Percentiles rank a stretch among this genome's conserved stretches.
Conservation (phyloP, 179 eudicot species). For the Corrigiola litoralis region DNA sequence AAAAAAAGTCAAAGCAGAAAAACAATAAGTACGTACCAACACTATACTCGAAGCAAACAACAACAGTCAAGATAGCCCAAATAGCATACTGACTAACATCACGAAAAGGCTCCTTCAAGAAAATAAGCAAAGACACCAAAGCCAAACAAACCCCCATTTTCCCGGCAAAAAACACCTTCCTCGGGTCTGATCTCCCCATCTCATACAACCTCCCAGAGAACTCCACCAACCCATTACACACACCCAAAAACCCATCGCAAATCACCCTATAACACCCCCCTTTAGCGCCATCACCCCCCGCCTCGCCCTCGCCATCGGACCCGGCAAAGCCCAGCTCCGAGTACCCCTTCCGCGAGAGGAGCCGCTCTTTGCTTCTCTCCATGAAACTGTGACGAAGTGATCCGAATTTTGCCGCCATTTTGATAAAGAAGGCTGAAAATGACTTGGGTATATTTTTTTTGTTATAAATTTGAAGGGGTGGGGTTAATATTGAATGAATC, state of each 20-base stretch:
- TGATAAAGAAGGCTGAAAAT: background rate
- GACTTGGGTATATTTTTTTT: background rate
- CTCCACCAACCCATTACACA: conserved; percentile 13
- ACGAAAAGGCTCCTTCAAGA: conserved; percentile 16
- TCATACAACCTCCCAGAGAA: conserved; percentile 17
- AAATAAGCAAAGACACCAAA: conserved; percentile 28
- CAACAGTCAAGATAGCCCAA: conserved; percentile 32
- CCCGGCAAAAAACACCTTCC: conserved; percentile 22
- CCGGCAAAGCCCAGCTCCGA: conserved; percentile 12
- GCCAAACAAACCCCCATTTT: conserved; percentile 25
- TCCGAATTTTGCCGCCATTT: conserved; percentile 18
- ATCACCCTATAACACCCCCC: conserved; percentile 13
- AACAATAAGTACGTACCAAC: conserved; percentile 31
- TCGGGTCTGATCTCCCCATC: conserved; percentile 32
- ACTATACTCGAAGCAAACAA: conserved; percentile 31
- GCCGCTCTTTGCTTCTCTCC: conserved; percentile 21
- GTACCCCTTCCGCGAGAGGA: conserved; percentile 13
- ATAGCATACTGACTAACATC: conserved; percentile 23
- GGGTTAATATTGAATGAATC: background rate
- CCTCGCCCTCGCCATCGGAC: background rate
- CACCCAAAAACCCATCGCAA: conserved; percentile 17
- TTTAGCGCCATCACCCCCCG: background rate
- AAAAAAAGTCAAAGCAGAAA: background rate
- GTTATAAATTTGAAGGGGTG: background rate
- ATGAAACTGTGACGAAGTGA: conserved; percentile 13